A percentile compares a stretch with the other conserved stretches of the same genome.
phyloP scores from a whole-genome alignment of 495 filamentous ascomycete species.

The Lepraria neglecta region DNA sequence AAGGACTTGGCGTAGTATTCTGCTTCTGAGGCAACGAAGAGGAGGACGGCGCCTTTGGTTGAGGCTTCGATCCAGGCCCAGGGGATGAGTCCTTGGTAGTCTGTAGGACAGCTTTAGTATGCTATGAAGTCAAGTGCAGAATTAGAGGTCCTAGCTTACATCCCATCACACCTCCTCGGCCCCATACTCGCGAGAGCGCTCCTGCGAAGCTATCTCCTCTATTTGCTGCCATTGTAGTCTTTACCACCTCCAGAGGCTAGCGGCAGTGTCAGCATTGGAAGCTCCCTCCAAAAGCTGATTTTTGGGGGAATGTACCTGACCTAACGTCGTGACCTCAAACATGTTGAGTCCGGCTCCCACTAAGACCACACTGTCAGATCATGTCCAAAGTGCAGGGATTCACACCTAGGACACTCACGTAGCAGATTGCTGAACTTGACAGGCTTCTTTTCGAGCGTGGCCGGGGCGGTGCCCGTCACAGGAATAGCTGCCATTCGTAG shows the following conservation, averaged over 20 bases:
- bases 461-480: constrained; percentile 46
- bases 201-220: constrained; percentile 77
- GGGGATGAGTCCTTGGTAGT: constrained; percentile 98
- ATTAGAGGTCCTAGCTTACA: constrained; percentile 53
- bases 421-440: constrained; percentile 99
- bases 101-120: constrained; percentile 42
- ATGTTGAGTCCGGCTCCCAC: constrained; percentile 94
- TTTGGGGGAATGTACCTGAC: constrained; percentile 51
- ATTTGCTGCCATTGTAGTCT: constrained; percentile 99
- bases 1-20: constrained; percentile 80
- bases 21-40: constrained; percentile 97
- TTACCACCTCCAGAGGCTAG: constrained; percentile 93
- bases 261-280: constrained; percentile 3
- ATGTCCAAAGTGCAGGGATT: not conserved
- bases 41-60: constrained; percentile 96
- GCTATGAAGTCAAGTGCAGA: not conserved
- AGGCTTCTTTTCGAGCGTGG: constrained; percentile 92
- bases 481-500: constrained; percentile 51
- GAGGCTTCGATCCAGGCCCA: constrained; percentile 99
- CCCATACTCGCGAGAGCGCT: constrained; percentile 82
- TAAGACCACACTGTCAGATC: constrained; percentile 29
- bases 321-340: constrained; percentile 91
- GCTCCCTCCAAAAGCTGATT: not conserved
- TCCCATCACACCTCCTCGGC: constrained; percentile 86
- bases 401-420: constrained; percentile 41